Conservation (phyloP, 2,329 filamentous ascomycete species). For the Pyrenochaeta sp. region DNA sequence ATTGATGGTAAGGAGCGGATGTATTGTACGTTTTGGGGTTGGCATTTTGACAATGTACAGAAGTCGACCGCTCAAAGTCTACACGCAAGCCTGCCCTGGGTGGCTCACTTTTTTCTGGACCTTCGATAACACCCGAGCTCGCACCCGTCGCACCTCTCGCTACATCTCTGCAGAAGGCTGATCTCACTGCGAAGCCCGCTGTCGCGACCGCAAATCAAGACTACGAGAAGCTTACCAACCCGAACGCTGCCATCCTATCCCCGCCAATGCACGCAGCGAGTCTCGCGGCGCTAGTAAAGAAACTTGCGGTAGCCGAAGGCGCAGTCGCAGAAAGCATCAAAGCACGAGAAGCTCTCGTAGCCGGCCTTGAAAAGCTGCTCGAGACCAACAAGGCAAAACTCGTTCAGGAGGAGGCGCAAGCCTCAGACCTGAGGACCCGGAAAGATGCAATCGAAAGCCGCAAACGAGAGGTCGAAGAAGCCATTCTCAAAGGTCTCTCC, state of each 20-base stretch:
- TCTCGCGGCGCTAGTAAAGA: slow-evolving; percentile 88
- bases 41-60: slow-evolving; percentile 40
- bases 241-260: slow-evolving; percentile 73
- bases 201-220: slow-evolving; percentile 78
- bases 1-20: slow-evolving; percentile 70
- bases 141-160: slow-evolving; percentile 77
- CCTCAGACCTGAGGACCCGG: slow-evolving; percentile 70
- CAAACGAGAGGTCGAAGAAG: slow-evolving; percentile 88
- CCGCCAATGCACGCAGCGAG: slow-evolving; percentile 92
- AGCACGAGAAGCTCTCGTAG: slow-evolving; percentile 78
- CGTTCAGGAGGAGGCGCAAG: slow-evolving; percentile 71
- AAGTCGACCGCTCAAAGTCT: slow-evolving; percentile 65
- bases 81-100: slow-evolving; percentile 67
- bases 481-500: slow-evolving; percentile 84
- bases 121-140: slow-evolving; percentile 76
- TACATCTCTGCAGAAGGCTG: slow-evolving; percentile 76
- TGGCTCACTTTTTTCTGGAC: slow-evolving; percentile 74
- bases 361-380: slow-evolving; percentile 82
- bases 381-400: slow-evolving; percentile 75
- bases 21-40: no score
- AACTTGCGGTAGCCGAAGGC: slow-evolving; percentile 84
- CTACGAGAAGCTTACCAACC: slow-evolving; percentile 82
- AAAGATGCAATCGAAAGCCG: slow-evolving; percentile 78
- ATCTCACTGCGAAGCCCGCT: slow-evolving; percentile 71
- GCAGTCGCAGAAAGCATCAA: slow-evolving; percentile 91